Base-by-base conservation (phyloP, 2,329 filamentous ascomycete species). In the Hymenoscyphus salicellus region DNA sequence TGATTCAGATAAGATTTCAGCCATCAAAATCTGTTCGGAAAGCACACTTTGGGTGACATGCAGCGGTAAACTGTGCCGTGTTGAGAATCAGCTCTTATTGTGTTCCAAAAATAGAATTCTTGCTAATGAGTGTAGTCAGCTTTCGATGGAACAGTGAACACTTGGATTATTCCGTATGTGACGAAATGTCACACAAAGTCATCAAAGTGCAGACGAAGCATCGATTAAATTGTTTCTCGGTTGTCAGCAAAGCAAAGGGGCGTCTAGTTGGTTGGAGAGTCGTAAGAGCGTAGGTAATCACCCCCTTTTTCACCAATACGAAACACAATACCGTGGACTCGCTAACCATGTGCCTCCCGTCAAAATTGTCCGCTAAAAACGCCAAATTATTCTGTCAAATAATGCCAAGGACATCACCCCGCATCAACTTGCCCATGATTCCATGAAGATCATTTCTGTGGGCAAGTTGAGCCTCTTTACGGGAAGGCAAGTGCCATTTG, bases 1-100 rank as follows among this genome's bases (percentile, higher is more conserved):
- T 62, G 60, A 59, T 65, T 57, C 52, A 69, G 64, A 66, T 69
- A 69, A 69, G 68, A 68, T 66, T 52, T 68, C 66, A 67, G 65
- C 68, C 66, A 68, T 64, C 38, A 58, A 60, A 57, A 60, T 60
- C 30, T 26, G 17, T 49, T 59, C 58, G 59, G 55, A 65, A 60
- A 61, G 55, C 26, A 52, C 61, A 14, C 61, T 36, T 62, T 43
- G 36, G 61, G 61, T 46, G 57, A 11, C 58, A 60, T 60, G 58
- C 58, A 60, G 41, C 28, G 16, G 46, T 14, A 26, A n/a, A 52
- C 46, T 52, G 46, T 52, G 46, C 46, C 46, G 46, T 52, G 46
- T 52, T 26, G 46, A 52, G 46, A 26, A 52, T 52, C 46, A 26
- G 20, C 46, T 26, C 20, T 26, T 52, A 6, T 23, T 23, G 14